Base-by-base conservation (phyloP, 352 stramenopile genomes). In the Phytophthora pisi region DNA sequence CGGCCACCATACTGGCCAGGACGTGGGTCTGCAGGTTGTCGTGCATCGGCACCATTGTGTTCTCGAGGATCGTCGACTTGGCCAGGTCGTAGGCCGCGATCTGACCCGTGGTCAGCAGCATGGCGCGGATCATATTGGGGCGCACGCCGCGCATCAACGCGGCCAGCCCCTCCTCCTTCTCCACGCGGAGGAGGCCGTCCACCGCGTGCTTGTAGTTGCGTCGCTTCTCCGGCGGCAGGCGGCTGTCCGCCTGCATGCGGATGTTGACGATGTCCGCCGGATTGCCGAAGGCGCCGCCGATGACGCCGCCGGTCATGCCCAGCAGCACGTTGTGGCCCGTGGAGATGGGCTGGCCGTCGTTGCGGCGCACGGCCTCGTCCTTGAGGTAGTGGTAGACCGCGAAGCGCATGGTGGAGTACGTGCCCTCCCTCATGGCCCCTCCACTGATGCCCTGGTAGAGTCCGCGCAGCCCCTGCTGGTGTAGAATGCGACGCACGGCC, bases 331-430 rank as follows among this genome's bases (percentile, higher is more conserved):
- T 95, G 58, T 95, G 80, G 9, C 58, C 61, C 1, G 86, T 91
- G 13, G 83, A 83, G 68, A 95, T 89, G 3, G 81, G 73, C 16
- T 84, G 70, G 42, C 84, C 84, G 62, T 82, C 64, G 58, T 93
- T 93, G 45, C 77, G 71, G 24, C 77, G 78, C 43, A 95, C 72
- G 0, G 84, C 86, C 20, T 86, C 77, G 66, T 95, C 84, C 68
- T 95, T 95, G 50, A 95, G 84, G 46, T 84, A 81, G 66, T 95
- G 86, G 73, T 95, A 95, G 16, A 93, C 80, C 20, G 84, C 86
- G 61, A 95, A 95, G 38, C 86, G 86, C 76, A 90, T 88, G 56
- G 84, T 95, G 45, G 84, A 93, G 72, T 95, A 95, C 58, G 86
- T 92, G 24, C 86, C 86, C 69, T 95, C 86, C 46, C 86, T 75